A percentile compares a stretch with the other conserved stretches of the same genome.
Conservation (phyloP, 2,329 filamentous ascomycete genomes). For the Colletotrichum sp. region DNA sequence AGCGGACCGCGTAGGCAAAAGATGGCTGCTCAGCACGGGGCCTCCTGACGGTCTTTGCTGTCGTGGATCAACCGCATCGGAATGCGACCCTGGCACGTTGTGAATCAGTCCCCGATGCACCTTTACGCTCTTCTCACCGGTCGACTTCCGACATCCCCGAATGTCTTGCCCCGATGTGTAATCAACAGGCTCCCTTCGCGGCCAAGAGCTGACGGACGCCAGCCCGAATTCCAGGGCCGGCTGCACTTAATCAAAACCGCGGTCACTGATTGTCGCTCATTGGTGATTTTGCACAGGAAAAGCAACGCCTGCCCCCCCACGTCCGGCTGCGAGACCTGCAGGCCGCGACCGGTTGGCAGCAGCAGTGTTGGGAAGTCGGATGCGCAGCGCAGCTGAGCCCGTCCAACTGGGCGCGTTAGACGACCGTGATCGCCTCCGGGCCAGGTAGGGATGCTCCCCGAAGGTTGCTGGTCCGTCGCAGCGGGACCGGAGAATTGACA, state of each 20-base stretch:
- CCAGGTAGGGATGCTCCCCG: neutral
- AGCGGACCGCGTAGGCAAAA: slow-evolving; percentile 5
- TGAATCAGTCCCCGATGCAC: neutral
- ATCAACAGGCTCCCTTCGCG: neutral
- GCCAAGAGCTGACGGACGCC: neutral
- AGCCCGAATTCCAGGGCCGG: neutral
- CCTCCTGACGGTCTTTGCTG: slow-evolving; percentile 17
- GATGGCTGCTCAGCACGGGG: neutral
- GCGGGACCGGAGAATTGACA: slow-evolving; percentile 5
- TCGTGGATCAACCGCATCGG: slow-evolving; percentile 8
- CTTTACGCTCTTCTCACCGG: neutral
- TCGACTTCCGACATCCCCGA: neutral
- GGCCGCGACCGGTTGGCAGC: neutral
- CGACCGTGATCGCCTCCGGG: neutral
- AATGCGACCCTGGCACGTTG: slow-evolving; percentile 8
- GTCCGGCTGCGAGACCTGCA: neutral
- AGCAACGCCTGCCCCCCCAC: neutral
- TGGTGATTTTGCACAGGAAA: neutral
- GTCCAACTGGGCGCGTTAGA: neutral
- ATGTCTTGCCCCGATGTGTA: neutral
- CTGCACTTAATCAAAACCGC: neutral
- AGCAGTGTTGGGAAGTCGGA: neutral
- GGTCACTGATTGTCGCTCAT: neutral
- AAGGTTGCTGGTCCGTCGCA: neutral
- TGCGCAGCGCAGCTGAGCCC: neutral